Conservation (phyloP, 495 filamentous ascomycete genomes). For the Neurospora hispaniola region DNA sequence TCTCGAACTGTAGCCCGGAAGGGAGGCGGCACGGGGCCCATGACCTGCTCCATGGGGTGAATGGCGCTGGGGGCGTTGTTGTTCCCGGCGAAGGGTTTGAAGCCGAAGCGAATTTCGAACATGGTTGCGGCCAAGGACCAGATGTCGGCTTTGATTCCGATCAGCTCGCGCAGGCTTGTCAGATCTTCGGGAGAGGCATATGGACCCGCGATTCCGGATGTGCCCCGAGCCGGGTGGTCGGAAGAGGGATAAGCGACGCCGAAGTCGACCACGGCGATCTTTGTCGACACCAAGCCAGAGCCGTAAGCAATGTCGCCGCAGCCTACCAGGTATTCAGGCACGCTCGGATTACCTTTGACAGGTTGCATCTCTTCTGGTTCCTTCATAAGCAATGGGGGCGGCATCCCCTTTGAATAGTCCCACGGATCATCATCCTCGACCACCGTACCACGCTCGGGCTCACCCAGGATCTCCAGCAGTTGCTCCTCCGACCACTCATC, state of each 20-base stretch:
- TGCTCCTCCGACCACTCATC: conserved; percentile 5
- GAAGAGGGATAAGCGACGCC: conserved; percentile 13
- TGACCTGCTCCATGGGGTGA: conserved; percentile 2
- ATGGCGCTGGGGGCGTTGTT: background rate
- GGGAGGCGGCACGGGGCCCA: conserved; percentile 11
- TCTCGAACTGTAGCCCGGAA: background rate
- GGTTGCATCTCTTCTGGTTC: background rate
- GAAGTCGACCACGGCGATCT: conserved; percentile 18
- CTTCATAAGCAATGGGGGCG: too few species aligned
- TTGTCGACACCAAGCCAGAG: background rate
- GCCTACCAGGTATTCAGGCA: conserved; percentile 15
- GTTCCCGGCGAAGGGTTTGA: background rate
- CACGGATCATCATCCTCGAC: background rate
- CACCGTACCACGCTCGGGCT: background rate
- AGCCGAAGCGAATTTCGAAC: conserved; percentile 1
- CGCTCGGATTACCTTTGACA: background rate
- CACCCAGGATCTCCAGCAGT: conserved; percentile 9
- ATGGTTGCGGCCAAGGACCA: conserved; percentile 19
- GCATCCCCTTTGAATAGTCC: too few species aligned
- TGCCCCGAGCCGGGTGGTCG: background rate
- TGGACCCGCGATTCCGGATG: conserved; percentile 4
- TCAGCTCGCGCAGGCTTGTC: background rate
- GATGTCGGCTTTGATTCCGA: conserved; percentile 13
- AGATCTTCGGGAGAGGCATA: conserved; percentile 16
- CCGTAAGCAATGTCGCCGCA: background rate